Conservation (phyloP, 306 rosid species). For the Crotalaria pallida region DNA sequence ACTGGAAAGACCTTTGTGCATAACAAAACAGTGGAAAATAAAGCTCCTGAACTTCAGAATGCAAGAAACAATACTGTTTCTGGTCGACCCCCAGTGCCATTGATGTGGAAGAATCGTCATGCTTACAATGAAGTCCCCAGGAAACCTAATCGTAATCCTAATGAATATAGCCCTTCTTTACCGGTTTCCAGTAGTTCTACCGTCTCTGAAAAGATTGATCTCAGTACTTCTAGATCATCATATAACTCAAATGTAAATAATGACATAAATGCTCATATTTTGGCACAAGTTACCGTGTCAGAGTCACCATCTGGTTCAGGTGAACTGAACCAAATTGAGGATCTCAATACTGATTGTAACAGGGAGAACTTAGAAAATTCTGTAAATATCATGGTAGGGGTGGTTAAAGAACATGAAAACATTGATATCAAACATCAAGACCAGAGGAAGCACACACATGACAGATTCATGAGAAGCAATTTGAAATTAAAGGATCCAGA, state of each 20-base stretch:
- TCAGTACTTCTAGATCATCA: slow-evolving; percentile 38
- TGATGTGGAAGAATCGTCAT: slow-evolving; percentile 76
- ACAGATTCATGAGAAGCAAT: slow-evolving; percentile 57
- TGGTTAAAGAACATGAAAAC: slow-evolving; percentile 33
- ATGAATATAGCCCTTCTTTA: slow-evolving; percentile 50
- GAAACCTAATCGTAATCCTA: slow-evolving; percentile 52
- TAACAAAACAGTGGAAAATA: slow-evolving; percentile 59
- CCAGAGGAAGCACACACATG: slow-evolving; percentile 49
- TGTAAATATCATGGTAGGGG: slow-evolving; percentile 28
- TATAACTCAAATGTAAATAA: slow-evolving; percentile 32
- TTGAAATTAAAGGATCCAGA: slow-evolving; percentile 56
- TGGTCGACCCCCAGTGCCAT: slow-evolving; percentile 60
- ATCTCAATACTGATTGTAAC: slow-evolving; percentile 26
- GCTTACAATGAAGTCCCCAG: slow-evolving; percentile 72
- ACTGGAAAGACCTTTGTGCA: slow-evolving; percentile 60
- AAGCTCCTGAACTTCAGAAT: slow-evolving; percentile 53
- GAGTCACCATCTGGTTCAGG: slow-evolving; percentile 20
- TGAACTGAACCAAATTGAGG: slow-evolving; percentile 37
- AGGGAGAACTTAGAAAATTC: slow-evolving; percentile 33
- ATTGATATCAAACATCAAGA: slow-evolving; percentile 39
- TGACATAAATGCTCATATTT: slow-evolving; percentile 32
- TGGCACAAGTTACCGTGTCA: slow-evolving; percentile 26
- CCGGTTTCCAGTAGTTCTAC: slow-evolving; percentile 56
- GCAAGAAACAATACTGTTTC: slow-evolving; percentile 41
- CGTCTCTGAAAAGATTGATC: slow-evolving; percentile 43